Percentiles rank a stretch among this genome's conserved stretches.
Evolutionary conservation across 306 rosid genomes (phyloP).

Genomic region (Quercus engelmannii): DNA sequence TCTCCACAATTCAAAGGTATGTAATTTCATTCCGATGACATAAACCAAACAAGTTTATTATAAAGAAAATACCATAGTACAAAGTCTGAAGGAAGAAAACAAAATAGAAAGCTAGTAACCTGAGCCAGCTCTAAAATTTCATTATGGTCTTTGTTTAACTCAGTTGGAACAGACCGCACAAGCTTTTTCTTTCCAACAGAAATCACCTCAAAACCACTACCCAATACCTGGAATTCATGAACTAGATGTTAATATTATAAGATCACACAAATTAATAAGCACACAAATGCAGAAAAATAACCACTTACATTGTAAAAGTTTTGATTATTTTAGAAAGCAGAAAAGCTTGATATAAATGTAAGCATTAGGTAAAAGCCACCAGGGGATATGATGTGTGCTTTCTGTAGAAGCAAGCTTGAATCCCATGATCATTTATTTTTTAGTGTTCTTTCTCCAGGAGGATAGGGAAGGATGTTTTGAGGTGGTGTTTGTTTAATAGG

Average conservation of each 20-base stretch:
- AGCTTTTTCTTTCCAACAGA: constrained; percentile 91
- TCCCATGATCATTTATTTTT: too few relatives aligned
- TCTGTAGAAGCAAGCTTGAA: too few relatives aligned
- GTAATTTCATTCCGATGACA: background rate
- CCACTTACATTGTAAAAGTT: background rate
- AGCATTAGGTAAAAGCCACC: background rate
- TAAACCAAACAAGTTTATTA: background rate
- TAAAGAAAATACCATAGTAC: background rate
- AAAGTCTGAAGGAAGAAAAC: background rate
- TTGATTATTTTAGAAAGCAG: background rate
- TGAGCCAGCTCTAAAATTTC: constrained; percentile 97
- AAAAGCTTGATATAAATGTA: background rate
- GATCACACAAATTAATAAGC: constrained; percentile 4
- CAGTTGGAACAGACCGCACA: constrained; percentile 97
- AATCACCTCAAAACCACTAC: constrained; percentile 94
- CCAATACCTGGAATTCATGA: constrained; percentile 63
- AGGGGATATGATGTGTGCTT: too few relatives aligned
- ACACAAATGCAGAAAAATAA: background rate
- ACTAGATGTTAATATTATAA: constrained; percentile 10
- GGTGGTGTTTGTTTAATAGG: too few relatives aligned
- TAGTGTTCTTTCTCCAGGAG: too few relatives aligned
- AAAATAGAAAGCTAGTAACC: constrained; percentile 40
- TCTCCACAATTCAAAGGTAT: background rate
- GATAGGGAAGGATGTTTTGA: too few relatives aligned
- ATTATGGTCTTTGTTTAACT: constrained; percentile 94